phyloP scores from a whole-genome alignment of 192 early-diverging fungal genomes.

The Linnemannia exigua region DNA sequence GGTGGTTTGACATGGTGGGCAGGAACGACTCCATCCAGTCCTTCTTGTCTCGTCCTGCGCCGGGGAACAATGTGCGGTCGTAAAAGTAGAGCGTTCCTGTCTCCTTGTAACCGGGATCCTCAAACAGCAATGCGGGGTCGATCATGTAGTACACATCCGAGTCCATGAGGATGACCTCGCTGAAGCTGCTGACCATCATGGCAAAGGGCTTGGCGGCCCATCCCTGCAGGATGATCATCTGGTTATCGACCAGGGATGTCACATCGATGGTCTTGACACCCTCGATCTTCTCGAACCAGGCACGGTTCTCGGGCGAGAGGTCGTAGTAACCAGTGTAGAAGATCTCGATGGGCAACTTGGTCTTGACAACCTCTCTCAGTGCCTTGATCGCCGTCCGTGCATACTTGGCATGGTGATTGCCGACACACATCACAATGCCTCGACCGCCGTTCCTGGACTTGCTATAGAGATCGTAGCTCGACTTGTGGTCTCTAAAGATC shows the following conservation, averaged over 20 bases:
- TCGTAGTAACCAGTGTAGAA: constrained; percentile 65
- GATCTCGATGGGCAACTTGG: constrained; percentile 72
- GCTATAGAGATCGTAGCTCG: constrained; percentile 27
- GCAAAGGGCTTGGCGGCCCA: constrained; percentile 80
- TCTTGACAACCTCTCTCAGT: constrained; percentile 60
- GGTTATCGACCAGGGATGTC: constrained; percentile 56
- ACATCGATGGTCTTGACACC: constrained; percentile 59
- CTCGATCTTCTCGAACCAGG: constrained; percentile 45
- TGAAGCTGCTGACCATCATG: constrained; percentile 68
- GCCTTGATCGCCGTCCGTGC: constrained; percentile 56
- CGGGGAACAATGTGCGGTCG: constrained; percentile 67
- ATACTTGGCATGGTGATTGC: constrained; percentile 59
- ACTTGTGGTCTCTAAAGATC: constrained; percentile 28
- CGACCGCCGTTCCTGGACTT: constrained; percentile 19
- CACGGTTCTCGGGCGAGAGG: constrained; percentile 48
- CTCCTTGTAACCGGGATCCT: constrained; percentile 59
- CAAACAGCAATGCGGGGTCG: constrained; percentile 68
- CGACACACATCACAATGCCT: constrained; percentile 60
- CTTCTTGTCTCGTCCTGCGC: constrained; percentile 20
- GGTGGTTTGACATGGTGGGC: constrained; percentile 62
- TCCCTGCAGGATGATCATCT: constrained; percentile 57
- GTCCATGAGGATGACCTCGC: constrained; percentile 77
- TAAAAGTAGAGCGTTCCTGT: constrained; percentile 72
- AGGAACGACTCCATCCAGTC: constrained; percentile 67
- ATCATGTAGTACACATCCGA: constrained; percentile 76